These are phyloP conservation scores for Acer yangbiense DNA, from an alignment of 345 rosid genomes.

Conservation along the genomic window DNA sequence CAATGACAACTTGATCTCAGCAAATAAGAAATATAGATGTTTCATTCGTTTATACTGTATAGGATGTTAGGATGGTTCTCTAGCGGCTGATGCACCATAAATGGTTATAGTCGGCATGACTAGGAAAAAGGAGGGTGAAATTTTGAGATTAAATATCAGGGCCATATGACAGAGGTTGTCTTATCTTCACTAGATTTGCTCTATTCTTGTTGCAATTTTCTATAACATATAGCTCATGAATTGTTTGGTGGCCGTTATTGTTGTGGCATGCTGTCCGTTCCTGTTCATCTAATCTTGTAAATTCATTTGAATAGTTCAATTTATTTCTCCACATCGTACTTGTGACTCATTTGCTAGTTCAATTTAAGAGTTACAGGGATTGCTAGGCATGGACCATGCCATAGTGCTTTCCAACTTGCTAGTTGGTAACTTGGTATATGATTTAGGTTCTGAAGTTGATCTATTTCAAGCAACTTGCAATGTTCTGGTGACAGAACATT, in stretches of 20 bases:
- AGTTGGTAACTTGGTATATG: neutral
- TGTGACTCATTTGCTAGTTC: too few relatives aligned
- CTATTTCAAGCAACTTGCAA: neutral
- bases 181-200: neutral
- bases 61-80: neutral
- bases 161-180: neutral
- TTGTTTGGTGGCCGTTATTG: neutral
- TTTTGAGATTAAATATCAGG: neutral
- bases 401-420: too few relatives aligned
- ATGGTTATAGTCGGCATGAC: neutral
- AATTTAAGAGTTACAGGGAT: neutral
- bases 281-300: neutral
- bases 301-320: neutral
- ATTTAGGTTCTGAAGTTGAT: neutral
- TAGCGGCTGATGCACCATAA: neutral
- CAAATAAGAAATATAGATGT: neutral
- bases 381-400: neutral
- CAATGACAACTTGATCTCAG: conserved; percentile 4
- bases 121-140: neutral
- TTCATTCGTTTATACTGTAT: neutral
- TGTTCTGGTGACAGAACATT: neutral
- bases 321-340: neutral
- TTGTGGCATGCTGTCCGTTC: neutral
- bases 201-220: too few relatives aligned
- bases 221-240: neutral